Evolutionary conservation across 345 rosid genomes (phyloP), one percentile per base, ranked within the genome.

Genomic region (Pistacia integerrima): DNA sequence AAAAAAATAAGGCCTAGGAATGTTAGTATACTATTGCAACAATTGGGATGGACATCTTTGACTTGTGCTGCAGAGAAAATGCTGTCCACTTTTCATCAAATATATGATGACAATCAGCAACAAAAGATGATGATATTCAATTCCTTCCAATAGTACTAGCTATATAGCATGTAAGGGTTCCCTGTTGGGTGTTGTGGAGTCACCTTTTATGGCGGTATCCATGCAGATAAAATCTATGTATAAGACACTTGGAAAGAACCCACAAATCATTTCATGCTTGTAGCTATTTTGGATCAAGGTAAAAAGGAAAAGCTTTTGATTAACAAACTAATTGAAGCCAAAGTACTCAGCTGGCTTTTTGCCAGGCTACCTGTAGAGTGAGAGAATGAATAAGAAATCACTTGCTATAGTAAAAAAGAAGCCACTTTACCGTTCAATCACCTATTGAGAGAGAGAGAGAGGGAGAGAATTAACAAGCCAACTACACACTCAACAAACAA

Each of bases 401-500:
- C 70, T 62, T 51, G 76, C 61, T 28, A 52, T 63, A 51, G 60
- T 58, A 7, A 57, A 35, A 63, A 12, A 20, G 18, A 61, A 52
- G 69, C 51, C 70, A 35, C 58, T 73, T 73, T 73, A 62, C 76
- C 63, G 61, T 49, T 51, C 69, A 73, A 73, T 73, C 49, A 60
- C 60, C 44, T 44, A 25, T 18, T 48, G 12, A 56, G 9, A n/a
- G 49, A 35, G 30, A 10, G 54, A 2, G 62, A 16, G 33, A 0
- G 12, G 25, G 25, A 25, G 25, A 2, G 59, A 22, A 54, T 54
- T 54, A 72, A 72, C 75, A 59, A 60, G 66, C 25, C 28, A 60
- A 48, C 64, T 10, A 63, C 61, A 51, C 63, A 60, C 60, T 46
- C 70, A 54, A 74, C 36, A 35, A 36, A 59, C n/a, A 68, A 30